phyloP scores from a whole-genome alignment of 1,284 basidiomycete species.

The Volvariella volvacea region DNA sequence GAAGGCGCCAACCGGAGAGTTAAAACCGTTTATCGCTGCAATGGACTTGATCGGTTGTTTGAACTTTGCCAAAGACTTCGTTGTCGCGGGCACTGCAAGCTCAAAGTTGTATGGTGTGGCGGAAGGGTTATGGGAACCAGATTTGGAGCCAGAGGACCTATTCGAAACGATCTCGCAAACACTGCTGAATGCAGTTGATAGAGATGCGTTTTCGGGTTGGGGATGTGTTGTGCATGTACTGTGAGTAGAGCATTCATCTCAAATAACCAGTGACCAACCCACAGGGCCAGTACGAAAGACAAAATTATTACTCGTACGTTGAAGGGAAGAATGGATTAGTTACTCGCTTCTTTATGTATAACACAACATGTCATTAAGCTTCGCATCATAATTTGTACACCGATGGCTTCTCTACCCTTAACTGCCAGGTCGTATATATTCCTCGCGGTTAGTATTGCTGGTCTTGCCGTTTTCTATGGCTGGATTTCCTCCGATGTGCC shows the following conservation, averaged over 20 bases:
- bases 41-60: slow-evolving; percentile 96
- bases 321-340: slow-evolving; percentile 88
- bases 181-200: slow-evolving; percentile 90
- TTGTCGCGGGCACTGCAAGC: slow-evolving; percentile 91
- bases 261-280: slow-evolving; percentile 6
- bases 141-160: slow-evolving; percentile 92
- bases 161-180: slow-evolving; percentile 99
- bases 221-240: slow-evolving; percentile 94
- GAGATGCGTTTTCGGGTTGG: slow-evolving; percentile 97
- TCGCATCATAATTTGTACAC: too few species aligned
- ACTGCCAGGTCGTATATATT: neutral
- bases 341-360: slow-evolving; percentile 14
- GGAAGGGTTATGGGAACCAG: slow-evolving; percentile 98
- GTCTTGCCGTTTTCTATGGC: too few species aligned
- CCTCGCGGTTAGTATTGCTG: too few species aligned
- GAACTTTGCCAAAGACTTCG: slow-evolving; percentile 95
- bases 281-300: slow-evolving; percentile 75
- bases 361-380: slow-evolving; percentile 1
- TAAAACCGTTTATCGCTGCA: slow-evolving; percentile 93
- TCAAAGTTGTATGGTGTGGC: slow-evolving; percentile 96
- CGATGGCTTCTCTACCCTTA: too few species aligned
- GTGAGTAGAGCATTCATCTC: slow-evolving; percentile 43
- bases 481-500: too few species aligned
- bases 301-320: slow-evolving; percentile 80
- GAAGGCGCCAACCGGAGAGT: slow-evolving; percentile 65